Evolutionary conservation across 177 flowering plant genomes (phyloP).

Genomic region (Vitis hybrid): DNA sequence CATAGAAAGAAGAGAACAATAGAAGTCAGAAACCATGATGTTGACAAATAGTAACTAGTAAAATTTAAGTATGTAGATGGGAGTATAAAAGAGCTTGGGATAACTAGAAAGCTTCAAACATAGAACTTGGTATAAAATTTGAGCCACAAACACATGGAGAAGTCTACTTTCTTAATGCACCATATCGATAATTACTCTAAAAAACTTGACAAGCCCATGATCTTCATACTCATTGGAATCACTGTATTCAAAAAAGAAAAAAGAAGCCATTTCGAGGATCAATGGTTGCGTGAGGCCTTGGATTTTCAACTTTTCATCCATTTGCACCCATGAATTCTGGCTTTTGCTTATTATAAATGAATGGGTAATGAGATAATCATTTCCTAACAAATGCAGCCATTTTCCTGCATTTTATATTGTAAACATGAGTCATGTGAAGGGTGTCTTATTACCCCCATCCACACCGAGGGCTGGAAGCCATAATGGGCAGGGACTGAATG

Average conservation of each 20-base stretch:
- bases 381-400: slow-evolving; percentile 16
- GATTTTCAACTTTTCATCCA: slow-evolving; percentile 22
- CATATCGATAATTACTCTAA: no score
- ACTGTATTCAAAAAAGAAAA: slow-evolving; percentile 12
- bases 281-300: slow-evolving; percentile 8
- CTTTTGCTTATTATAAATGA: slow-evolving; percentile 26
- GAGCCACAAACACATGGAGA: neutral
- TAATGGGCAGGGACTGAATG: slow-evolving; percentile 21
- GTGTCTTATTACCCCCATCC: slow-evolving; percentile 13
- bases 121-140: neutral
- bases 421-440: slow-evolving; percentile 20
- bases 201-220: slow-evolving; percentile 7
- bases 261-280: neutral
- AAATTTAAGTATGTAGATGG: no score
- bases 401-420: slow-evolving; percentile 14
- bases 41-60: no score
- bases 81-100: no score
- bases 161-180: neutral
- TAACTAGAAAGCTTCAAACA: no score
- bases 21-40: no score
- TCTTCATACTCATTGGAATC: slow-evolving; percentile 17
- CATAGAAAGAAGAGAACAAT: no score
- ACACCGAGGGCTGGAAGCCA: slow-evolving; percentile 11
- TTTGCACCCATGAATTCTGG: slow-evolving; percentile 28
- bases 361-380: slow-evolving; percentile 18